Base-by-base conservation (phyloP, 345 rosid genomes). In the Eutrema yunnanense region DNA sequence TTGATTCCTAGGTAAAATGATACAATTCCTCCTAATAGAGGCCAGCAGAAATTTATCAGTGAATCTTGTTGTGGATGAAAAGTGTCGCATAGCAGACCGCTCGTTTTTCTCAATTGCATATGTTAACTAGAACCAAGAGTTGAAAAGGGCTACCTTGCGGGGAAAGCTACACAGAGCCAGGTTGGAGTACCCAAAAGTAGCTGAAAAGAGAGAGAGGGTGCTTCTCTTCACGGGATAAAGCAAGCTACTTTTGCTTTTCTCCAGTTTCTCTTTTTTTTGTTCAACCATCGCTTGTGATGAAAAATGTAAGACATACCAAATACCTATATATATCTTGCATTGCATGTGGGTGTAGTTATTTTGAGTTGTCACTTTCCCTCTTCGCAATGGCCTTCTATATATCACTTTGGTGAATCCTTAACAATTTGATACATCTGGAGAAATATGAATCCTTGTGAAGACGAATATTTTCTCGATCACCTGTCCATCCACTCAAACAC, bases 371-470 rank as follows among this genome's bases (percentile, higher is more conserved):
- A 53, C 40, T 63, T 63, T 72, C 48, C 44, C 49, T 43, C 44
- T 42, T 13, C 11, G 34, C 46, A 54, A 16, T 62, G 64, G 16
- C 47, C 29, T 43, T 44, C 29, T 34, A 7, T 62, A 63, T 54
- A 42, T 43, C 51, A 30, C 41, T 43, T 48, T 3, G 63, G 40
- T 26, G 40, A 43, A 9, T 4, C 46, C 63, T 53, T 12, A 7
- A 27, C 63, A 38, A 55, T 26, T 44, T 54, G 38, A 43, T 53
- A 44, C 49, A 63, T 42, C 4, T 36, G 7, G 54, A 26, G 13
- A 64, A 48, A 54, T 33, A 73, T 73, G 76, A 73, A 43, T 34
- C 54, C 54, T 54, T 44, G 56, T 54, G 76, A 63, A 42, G 71
- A 72, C 44, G 70, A 54, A 52, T 43, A 62, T 61, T 62, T 41